These are phyloP conservation scores for Fusarium sp. DNA, from an alignment of 2,329 filamentous ascomycete species.

Conservation along the genomic window DNA sequence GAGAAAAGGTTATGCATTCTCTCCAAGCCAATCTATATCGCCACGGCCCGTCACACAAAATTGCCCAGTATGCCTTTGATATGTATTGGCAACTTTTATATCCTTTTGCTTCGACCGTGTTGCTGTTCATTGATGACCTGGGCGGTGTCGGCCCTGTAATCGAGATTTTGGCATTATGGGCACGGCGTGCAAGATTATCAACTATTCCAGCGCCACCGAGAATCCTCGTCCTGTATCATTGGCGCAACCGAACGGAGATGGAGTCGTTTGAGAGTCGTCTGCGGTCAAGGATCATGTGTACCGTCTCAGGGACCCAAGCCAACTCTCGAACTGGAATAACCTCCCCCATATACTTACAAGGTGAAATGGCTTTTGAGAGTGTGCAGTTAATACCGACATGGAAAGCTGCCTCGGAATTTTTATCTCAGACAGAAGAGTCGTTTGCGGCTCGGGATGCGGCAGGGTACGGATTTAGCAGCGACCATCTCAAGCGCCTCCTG, in stretches of 20 bases:
- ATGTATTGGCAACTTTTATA: conserved; percentile 3
- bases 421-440: not conserved
- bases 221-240: not conserved
- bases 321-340: not conserved
- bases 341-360: not conserved
- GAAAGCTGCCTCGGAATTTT: not conserved
- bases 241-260: not conserved
- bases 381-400: not conserved
- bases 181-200: not conserved
- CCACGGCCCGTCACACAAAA: not conserved
- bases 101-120: not conserved
- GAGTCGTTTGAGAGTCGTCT: not conserved
- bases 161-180: not conserved
- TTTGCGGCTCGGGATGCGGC: not conserved
- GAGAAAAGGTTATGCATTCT: not conserved
- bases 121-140: not conserved
- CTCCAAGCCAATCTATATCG: not conserved
- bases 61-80: not conserved
- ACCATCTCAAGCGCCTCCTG: not conserved
- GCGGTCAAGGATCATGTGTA: not conserved
- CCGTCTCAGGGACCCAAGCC: not conserved
- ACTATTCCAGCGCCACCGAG: not conserved
- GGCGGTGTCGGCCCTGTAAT: not conserved
- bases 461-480: not conserved
- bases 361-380: not conserved